These are phyloP conservation scores for Casuarina cunninghamiana DNA, from an alignment of 306 rosid species.

Conservation along the genomic window DNA sequence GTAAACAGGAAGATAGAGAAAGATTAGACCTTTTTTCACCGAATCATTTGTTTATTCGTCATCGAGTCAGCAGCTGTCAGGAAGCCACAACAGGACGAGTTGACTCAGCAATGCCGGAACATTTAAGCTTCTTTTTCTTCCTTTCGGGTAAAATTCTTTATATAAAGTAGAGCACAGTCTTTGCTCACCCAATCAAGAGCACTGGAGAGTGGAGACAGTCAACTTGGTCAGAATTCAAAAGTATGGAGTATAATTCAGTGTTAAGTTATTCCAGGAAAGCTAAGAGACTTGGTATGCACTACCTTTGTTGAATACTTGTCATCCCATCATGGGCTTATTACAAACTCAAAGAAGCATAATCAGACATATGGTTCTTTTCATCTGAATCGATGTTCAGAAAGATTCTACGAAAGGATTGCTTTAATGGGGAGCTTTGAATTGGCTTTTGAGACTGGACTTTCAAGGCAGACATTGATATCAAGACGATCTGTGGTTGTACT, in stretches of 20 bases:
- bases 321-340: not conserved
- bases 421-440: conserved; percentile 8
- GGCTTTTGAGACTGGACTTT: conserved; percentile 15
- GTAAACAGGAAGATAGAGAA: conserved; percentile 12
- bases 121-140: not conserved
- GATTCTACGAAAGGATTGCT: conserved; percentile 14
- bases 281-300: conserved; percentile 20
- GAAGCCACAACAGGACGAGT: conserved; percentile 27
- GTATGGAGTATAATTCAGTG: not conserved
- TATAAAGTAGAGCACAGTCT: conserved; percentile 16
- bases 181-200: conserved; percentile 28
- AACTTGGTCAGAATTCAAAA: conserved; percentile 32
- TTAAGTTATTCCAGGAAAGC: conserved; percentile 8
- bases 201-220: conserved; percentile 31
- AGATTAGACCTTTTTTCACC: conserved; percentile 19
- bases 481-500: not conserved
- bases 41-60: conserved; percentile 5
- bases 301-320: not conserved
- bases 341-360: not conserved
- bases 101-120: conserved; percentile 28
- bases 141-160: conserved; percentile 16
- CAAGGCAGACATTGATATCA: not conserved
- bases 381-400: conserved; percentile 16
- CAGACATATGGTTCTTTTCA: conserved; percentile 13
- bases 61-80: conserved; percentile 25